Base-by-base conservation (phyloP, 2,329 filamentous ascomycete genomes). In the Trichoderma gracile region DNA sequence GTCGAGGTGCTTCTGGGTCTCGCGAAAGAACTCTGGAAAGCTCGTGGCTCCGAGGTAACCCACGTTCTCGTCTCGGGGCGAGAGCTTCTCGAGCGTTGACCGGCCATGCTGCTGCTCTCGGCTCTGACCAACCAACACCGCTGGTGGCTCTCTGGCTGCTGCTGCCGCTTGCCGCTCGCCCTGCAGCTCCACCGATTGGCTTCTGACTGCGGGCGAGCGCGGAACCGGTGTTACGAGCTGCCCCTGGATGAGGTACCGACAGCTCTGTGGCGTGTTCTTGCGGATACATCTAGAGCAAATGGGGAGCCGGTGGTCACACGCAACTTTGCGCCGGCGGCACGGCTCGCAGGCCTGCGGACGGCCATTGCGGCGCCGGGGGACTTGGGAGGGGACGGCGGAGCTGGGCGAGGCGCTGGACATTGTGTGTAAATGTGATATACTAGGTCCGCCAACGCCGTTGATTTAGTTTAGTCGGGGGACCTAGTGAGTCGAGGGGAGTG, bases 221-320 rank as follows among this genome's bases (percentile, higher is more conserved):
- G 25, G 14, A 46, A 38, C 56, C 23, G 45, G 54, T n/a, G 55
- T 60, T 12, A 63, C 61, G 21, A 56, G 61, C 52, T 49, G 52
- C 17, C 61, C 54, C 33, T 54, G 46, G 40, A 66, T 52, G 17
- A 64, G 55, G 21, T 60, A 64, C 10, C 54, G 46, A 21, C 62
- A 64, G 23, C 15, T 59, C 38, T 64, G 53, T 38, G 62, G 62
- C 1, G 25, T 52, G n/a, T 30, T 53, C n/a, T 58, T 58, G 12
- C 62, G 43, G 17, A 57, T 59, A 25, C 62, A 64, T 15, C 62
- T 43, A 12, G 62, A 64, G 62, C 62, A 64, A 46, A 64, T 60
- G 23, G 62, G 62, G 17, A 64, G 62, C 30, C 55, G 38, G 56
- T 64, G 62, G 62, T 64, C 62, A 40, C 62, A 64, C 17, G 62